These are phyloP conservation scores for Capsicum rhomboideum DNA, from an alignment of 257 asterid genomes.

Conservation along the genomic window DNA sequence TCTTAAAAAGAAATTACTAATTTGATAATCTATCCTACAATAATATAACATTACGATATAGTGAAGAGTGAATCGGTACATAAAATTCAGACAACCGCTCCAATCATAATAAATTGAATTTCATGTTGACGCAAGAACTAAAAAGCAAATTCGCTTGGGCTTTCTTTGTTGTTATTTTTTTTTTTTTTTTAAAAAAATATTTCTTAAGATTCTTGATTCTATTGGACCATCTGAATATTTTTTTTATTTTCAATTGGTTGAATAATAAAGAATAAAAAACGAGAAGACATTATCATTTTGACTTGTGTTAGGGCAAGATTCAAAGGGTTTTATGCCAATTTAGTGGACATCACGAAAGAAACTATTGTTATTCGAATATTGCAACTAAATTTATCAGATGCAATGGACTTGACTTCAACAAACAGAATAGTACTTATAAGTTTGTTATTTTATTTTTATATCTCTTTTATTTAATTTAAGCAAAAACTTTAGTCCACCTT, in stretches of 20 bases:
- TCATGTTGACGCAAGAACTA: background rate
- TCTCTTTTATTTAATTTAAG: background rate
- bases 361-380: background rate
- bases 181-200: too few relatives aligned
- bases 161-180: background rate
- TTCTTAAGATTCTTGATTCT: background rate
- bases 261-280: background rate
- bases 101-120: background rate
- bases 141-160: background rate
- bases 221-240: background rate
- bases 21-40: background rate
- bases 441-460: background rate
- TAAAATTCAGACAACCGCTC: fast-evolving
- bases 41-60: background rate
- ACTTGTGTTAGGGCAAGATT: background rate
- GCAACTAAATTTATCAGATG: background rate
- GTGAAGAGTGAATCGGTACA: background rate
- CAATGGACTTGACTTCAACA: background rate
- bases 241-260: background rate
- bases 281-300: background rate
- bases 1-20: background rate
- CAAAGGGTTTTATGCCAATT: background rate
- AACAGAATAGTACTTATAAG: background rate
- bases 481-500: background rate
- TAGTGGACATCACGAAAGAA: background rate